Percentiles rank a stretch among this genome's conserved stretches.
Evolutionary conservation across 2,329 filamentous ascomycete species (phyloP).

Genomic region (Cladosporium phlei): DNA sequence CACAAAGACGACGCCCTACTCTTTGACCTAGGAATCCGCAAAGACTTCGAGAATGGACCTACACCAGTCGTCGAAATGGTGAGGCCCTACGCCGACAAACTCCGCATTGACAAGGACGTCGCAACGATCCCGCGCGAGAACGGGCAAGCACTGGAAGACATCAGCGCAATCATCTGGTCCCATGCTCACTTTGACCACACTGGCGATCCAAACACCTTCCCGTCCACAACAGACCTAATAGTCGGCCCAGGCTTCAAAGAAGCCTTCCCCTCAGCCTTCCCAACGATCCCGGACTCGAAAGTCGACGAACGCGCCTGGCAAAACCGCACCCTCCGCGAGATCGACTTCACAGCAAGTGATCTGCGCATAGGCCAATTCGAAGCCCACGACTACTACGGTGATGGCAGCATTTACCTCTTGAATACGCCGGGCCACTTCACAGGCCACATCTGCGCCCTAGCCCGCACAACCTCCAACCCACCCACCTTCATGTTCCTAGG

Average conservation of each 20-base stretch:
- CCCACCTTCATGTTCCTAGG: conserved; percentile 47
- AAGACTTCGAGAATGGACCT: conserved; percentile 39
- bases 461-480: conserved; percentile 34
- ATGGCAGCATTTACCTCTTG: conserved; percentile 53
- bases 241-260: conserved; percentile 44
- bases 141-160: conserved; percentile 29
- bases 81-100: conserved; percentile 22
- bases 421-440: conserved; percentile 49
- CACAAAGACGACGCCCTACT: conserved; percentile 35
- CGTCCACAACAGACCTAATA: conserved; percentile 37
- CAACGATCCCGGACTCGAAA: conserved; percentile 32
- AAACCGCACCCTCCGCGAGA: conserved; percentile 32
- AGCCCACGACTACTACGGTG: conserved; percentile 51
- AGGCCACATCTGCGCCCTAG: conserved; percentile 47
- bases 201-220: conserved; percentile 41
- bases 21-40: conserved; percentile 45
- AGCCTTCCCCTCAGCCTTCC: conserved; percentile 38
- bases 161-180: conserved; percentile 21
- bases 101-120: conserved; percentile 38
- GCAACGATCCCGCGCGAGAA: conserved; percentile 34
- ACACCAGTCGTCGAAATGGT: conserved; percentile 22
- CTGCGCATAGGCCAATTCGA: conserved; percentile 40
- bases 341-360: conserved; percentile 30
- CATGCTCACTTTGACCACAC: conserved; percentile 23
- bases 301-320: conserved; percentile 37